Conservation (phyloP, 2,329 filamentous ascomycete species). For the Diplodia seriata region DNA sequence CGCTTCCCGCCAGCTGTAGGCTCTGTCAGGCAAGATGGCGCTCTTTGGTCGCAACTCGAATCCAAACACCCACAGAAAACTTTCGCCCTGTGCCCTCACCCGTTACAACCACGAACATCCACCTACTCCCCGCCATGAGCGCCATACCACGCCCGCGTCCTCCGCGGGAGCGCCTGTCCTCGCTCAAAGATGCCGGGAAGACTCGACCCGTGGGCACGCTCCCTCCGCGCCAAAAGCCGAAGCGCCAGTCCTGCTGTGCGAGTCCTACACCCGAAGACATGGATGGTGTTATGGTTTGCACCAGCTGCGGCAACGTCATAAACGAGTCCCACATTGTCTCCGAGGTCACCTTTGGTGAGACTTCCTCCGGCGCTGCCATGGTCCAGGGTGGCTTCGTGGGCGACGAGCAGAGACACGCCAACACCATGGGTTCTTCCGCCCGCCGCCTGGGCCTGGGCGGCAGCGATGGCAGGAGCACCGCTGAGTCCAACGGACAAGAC, state of each 20-base stretch:
- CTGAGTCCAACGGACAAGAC: constrained; percentile 63
- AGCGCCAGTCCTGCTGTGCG: constrained; percentile 41
- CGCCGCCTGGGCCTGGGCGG: constrained; percentile 46
- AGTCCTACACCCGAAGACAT: constrained; percentile 38
- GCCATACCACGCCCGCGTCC: constrained; percentile 28
- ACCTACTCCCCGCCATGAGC: constrained; percentile 26
- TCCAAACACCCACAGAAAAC: constrained; percentile 1
- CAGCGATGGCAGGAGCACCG: constrained; percentile 66
- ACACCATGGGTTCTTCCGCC: constrained; percentile 60
- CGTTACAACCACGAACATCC: constrained; percentile 1
- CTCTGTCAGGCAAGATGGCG: constrained; percentile 22
- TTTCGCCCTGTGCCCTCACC: constrained; percentile 5
- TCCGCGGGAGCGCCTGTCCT: constrained; percentile 39
- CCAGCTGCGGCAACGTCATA: constrained; percentile 82
- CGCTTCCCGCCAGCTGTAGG: constrained; percentile 18
- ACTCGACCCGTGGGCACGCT: constrained; percentile 32
- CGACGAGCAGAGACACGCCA: constrained; percentile 82
- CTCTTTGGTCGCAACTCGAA: not conserved
- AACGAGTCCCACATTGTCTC: constrained; percentile 89
- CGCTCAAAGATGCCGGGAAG: constrained; percentile 38
- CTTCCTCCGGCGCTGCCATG: constrained; percentile 80
- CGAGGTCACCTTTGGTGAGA: constrained; percentile 91
- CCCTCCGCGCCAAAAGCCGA: constrained; percentile 32
- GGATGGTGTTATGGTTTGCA: constrained; percentile 66
- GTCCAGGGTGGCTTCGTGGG: constrained; percentile 90